These are phyloP conservation scores for Elsinoe perseae DNA, from an alignment of 2,329 filamentous ascomycete species.

Conservation along the genomic window DNA sequence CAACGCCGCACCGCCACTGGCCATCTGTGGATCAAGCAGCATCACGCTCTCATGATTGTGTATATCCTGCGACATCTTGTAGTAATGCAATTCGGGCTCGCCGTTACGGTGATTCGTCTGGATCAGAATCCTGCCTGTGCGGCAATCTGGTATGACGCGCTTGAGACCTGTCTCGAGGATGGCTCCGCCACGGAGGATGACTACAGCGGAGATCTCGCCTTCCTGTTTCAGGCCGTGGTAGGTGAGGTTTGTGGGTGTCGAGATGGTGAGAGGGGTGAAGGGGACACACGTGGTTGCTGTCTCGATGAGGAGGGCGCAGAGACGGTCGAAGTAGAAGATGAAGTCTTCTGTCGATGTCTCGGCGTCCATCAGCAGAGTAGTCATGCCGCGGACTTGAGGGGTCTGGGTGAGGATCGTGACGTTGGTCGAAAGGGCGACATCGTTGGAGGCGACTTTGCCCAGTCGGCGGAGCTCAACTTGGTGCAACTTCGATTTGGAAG, in stretches of 20 bases:
- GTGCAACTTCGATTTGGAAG: constrained; percentile 78
- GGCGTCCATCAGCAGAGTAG: constrained; percentile 78
- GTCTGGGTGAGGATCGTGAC: constrained; percentile 69
- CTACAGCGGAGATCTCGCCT: constrained; percentile 73
- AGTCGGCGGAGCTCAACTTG: constrained; percentile 69
- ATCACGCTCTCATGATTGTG: constrained; percentile 70
- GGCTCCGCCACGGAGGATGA: constrained; percentile 80
- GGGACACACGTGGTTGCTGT: constrained; percentile 63
- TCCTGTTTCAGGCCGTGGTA: constrained; percentile 66
- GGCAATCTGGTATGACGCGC: constrained; percentile 85
- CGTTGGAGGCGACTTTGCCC: constrained; percentile 58
- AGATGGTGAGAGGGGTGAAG: constrained; percentile 56
- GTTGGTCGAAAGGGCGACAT: constrained; percentile 64
- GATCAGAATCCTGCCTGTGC: constrained; percentile 80
- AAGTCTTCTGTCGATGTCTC: constrained; percentile 79
- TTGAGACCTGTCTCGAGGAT: constrained; percentile 82
- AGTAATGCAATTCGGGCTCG: constrained; percentile 87
- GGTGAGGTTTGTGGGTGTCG: constrained; percentile 57
- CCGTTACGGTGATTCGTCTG: constrained; percentile 73
- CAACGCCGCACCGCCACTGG: constrained; percentile 71
- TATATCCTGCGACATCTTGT: constrained; percentile 70
- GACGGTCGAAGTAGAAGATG: constrained; percentile 92
- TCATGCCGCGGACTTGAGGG: constrained; percentile 76
- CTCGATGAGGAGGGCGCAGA: constrained; percentile 79
- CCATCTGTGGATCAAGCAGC: constrained; percentile 89